Base-by-base conservation (phyloP, 306 rosid genomes). In the Corylus avellana region DNA sequence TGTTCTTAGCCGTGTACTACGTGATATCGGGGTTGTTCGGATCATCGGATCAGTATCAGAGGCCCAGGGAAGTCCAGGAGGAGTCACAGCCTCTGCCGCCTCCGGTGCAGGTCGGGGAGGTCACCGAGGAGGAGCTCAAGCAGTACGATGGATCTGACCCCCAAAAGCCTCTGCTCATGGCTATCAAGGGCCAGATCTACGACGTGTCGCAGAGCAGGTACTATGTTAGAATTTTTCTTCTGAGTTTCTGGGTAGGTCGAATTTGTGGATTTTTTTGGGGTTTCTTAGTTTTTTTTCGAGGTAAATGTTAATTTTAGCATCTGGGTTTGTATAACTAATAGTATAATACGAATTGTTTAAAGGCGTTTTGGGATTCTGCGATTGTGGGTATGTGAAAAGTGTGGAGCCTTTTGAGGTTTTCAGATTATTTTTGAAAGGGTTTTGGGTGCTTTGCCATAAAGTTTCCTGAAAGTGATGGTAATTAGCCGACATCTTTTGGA, bases 111-210 rank as follows among this genome's bases (percentile, higher is more conserved):
- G 44, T 95, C 66, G 98, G 98, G 12, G 98, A 95, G 88, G 51
- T 95, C 76, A 76, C 92, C 1, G 94, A 80, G 74, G 96, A 95
- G 1, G 97, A 92, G 13, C 85, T 95, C 63, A 87, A 86, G 66
- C 85, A 79, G 50, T 95, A 90, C 74, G 97, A 92, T 48, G 98
- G 98, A 61, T 39, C 94, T 56, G 95, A 92, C 73, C 35, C 94
- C 8, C 49, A 75, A 13, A 92, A 95, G 82, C 97, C 98, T 20
- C 74, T 95, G 72, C 98, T 95, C 68, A 92, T 95, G 97, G 98
- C 98, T 53, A 90, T 95, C 85, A 92, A 95, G 93, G 87, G 96
- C 54, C 97, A 92, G 98, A 95, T 95, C 98, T 95, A 95, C 72
- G 98, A 95, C 83, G 98, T 95, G 27, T 88, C 98, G 1, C 97